Evolutionary conservation across 225 moss, liverwort and hornwort genomes (phyloP), one percentile per base, ranked within the genome.

Genomic region (Sphagnum contortum): DNA sequence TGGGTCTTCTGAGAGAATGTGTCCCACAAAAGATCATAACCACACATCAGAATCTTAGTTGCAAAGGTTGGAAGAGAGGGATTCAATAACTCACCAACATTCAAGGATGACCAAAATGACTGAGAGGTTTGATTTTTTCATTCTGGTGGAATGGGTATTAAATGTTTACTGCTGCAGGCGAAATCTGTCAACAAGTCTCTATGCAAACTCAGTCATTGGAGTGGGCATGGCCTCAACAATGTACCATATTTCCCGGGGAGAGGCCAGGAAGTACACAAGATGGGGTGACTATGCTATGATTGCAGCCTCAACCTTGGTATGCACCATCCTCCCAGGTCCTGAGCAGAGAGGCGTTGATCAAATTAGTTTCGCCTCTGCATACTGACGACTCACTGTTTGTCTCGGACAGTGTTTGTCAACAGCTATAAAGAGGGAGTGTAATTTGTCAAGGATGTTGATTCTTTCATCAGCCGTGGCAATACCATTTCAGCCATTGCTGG

Each of bases 261-360:
- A 89, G 60, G 69, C 67, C 56, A 80, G 93, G 54, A 91, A 84
- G 62, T n/a, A 77, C 58, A 89, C 89, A 59, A 84, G 96, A 86
- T 87, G 87, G 81, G 90, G 81, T 6, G 96, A 98, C 71, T 91
- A 98, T 80, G 85, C 83, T 44, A 98, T 93, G 96, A 89, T 98
- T 76, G 96, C 93, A 55, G 65, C 91, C 59, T 83, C 96, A 55
- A 80, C 83, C 64, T 12, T 93, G 89, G 96, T 98, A 87, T 57
- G 61, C 64, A 58, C 51, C 58, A 47, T 57, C 45, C 10, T 3
- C 29, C 29, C 29, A 29, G 29, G 29, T 29, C 29, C 0, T 29
- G 29, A 29, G 29, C 29, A 29, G 29, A 29, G 29, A 29, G 29
- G 29, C 29, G 1, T 29, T 29, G 29, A 29, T 29, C 29, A 29